phyloP scores from a whole-genome alignment of 2,329 filamentous ascomycete genomes.

The Pyricularia pennisetigena region DNA sequence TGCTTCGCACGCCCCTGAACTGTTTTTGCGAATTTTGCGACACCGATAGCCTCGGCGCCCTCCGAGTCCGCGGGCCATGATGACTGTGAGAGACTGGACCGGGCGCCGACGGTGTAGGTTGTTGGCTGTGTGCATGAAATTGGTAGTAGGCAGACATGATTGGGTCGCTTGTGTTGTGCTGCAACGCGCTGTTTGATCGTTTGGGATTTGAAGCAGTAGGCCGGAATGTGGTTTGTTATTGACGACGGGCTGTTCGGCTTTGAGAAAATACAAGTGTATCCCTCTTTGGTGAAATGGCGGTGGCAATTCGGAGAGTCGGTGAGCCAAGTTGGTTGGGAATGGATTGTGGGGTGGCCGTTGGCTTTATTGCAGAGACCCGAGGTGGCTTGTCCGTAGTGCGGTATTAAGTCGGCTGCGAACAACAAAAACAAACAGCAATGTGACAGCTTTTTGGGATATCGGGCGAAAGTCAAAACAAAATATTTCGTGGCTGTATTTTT shows the following conservation, averaged over 20 bases:
- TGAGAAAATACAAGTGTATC: neutral
- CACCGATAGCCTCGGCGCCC: conserved; percentile 70
- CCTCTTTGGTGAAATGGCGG: neutral
- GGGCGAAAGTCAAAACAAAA: neutral
- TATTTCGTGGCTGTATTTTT: neutral
- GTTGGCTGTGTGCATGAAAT: conserved; percentile 49
- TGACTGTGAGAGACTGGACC: conserved; percentile 60
- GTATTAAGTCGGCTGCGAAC: neutral
- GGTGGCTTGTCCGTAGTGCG: neutral
- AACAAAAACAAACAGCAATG: neutral
- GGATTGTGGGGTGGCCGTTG: conserved; percentile 1
- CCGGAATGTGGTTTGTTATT: neutral
- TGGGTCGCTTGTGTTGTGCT: conserved; percentile 5
- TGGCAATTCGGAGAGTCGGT: neutral
- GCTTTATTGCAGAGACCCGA: neutral
- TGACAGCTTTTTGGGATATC: neutral
- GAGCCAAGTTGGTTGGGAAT: neutral
- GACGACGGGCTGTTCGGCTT: neutral
- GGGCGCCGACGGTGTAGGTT: conserved; percentile 42
- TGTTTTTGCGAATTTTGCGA: conserved; percentile 80
- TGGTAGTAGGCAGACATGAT: conserved; percentile 56
- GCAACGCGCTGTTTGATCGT: neutral
- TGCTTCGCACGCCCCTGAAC: conserved; percentile 73
- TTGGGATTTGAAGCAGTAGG: neutral
- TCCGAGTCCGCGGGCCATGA: conserved; percentile 75